A percentile compares a stretch with the other conserved stretches of the same genome.
phyloP scores from a whole-genome alignment of 1,284 basidiomycete species.

The Chiua sp. region DNA sequence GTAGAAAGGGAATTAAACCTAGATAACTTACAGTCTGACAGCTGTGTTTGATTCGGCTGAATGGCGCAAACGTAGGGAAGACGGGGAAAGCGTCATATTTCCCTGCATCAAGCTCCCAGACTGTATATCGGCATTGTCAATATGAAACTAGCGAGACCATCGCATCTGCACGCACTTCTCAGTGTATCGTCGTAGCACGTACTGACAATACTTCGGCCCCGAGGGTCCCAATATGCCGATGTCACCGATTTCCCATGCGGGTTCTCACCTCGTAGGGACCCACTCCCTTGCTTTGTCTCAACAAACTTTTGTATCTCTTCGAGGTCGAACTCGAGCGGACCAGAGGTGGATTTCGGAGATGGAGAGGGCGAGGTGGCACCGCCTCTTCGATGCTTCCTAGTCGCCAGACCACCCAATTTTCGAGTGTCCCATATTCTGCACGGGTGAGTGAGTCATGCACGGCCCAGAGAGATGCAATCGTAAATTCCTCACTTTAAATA shows the following conservation, averaged over 20 bases:
- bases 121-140: conserved; percentile 43
- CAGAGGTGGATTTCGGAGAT: conserved; percentile 14
- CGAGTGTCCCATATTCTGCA: conserved; percentile 78
- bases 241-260: conserved; percentile 76
- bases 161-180: conserved; percentile 51
- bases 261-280: conserved; percentile 64
- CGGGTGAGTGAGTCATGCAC: background rate
- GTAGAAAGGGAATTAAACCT: background rate
- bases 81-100: conserved; percentile 48
- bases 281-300: conserved; percentile 55
- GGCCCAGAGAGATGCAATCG: background rate
- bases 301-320: conserved; percentile 55
- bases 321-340: conserved; percentile 51
- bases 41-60: conserved; percentile 65
- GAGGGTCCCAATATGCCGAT: conserved; percentile 82
- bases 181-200: conserved; percentile 81
- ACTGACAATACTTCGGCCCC: conserved; percentile 75
- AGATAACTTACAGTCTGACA: conserved; percentile 69
- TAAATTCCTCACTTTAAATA: conserved; percentile 57
- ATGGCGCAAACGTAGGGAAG: conserved; percentile 67
- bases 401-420: conserved; percentile 54
- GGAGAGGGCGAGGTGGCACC: conserved; percentile 28
- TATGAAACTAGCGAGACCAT: background rate
- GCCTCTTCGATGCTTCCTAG: conserved; percentile 29
- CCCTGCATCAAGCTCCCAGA: conserved; percentile 69